phyloP scores from a whole-genome alignment of 73 alveolate species.

The Effrenium voratum region DNA sequence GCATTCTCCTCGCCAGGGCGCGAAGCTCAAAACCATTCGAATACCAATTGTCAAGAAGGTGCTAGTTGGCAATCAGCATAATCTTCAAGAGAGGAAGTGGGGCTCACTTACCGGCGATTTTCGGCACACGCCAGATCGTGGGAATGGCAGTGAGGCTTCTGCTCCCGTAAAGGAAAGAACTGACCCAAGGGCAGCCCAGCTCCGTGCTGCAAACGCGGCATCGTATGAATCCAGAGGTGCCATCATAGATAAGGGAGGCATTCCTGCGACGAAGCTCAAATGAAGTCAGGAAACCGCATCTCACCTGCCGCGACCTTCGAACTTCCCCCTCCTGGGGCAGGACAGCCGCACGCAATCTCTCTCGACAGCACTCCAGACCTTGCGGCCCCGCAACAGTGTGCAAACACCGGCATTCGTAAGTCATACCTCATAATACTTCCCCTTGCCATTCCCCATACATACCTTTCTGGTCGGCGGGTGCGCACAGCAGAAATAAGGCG shows the following conservation, averaged over 20 bases:
- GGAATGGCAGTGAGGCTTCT: no score
- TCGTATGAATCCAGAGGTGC: conserved; percentile 24
- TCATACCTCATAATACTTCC: neutral
- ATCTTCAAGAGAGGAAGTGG: no score
- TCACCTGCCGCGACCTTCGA: neutral
- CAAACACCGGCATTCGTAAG: neutral
- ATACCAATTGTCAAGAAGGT: neutral
- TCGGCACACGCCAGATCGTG: no score
- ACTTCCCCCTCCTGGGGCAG: neutral
- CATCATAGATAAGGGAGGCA: conserved; percentile 39
- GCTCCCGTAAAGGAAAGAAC: no score
- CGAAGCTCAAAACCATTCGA: neutral
- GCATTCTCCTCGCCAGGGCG: conserved; percentile 49
- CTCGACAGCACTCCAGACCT: conserved; percentile 65
- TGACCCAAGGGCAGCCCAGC: no score
- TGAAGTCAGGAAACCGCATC: neutral
- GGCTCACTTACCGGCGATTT: no score
- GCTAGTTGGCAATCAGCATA: neutral
- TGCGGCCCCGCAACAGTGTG: neutral
- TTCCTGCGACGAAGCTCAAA: neutral
- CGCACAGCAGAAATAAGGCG: no score
- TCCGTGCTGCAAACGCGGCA: conserved; percentile 80
- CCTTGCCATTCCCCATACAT: neutral
- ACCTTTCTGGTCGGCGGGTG: no score
- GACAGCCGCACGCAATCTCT: conserved; percentile 3